phyloP scores from a whole-genome alignment of 192 early-diverging fungal species.

The Cladochytrium replicatum region DNA sequence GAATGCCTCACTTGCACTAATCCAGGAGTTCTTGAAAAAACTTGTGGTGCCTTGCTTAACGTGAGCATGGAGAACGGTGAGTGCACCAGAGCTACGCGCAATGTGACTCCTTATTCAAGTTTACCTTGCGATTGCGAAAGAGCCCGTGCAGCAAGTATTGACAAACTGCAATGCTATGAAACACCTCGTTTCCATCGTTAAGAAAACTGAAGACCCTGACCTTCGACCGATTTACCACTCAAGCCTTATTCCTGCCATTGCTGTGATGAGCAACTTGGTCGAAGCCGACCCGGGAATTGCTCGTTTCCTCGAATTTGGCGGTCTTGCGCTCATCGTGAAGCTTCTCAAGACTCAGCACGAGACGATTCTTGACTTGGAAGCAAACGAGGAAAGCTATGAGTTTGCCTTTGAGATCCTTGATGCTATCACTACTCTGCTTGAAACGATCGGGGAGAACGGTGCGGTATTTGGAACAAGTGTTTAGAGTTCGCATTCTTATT shows the following conservation, averaged over 20 bases:
- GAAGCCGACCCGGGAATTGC: constrained; percentile 28
- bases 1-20: constrained; percentile 14
- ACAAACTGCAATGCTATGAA: constrained; percentile 9
- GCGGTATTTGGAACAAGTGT: neutral
- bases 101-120: neutral
- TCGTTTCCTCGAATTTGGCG: constrained; percentile 15
- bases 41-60: constrained; percentile 32
- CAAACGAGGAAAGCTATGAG: constrained; percentile 9
- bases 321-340: constrained; percentile 12
- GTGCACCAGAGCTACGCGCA: neutral
- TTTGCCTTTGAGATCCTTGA: constrained; percentile 34
- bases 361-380: constrained; percentile 2
- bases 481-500: neutral
- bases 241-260: constrained; percentile 9
- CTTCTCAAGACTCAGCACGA: constrained; percentile 22
- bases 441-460: constrained; percentile 38
- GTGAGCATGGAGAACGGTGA: constrained; percentile 44
- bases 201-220: constrained; percentile 7
- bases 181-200: constrained; percentile 11
- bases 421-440: constrained; percentile 26
- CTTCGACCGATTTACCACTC: neutral
- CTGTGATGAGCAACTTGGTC: constrained; percentile 23
- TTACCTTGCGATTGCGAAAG: constrained; percentile 11
- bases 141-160: constrained; percentile 26
- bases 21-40: constrained; percentile 13